Evolutionary conservation across 2,329 filamentous ascomycete genomes (phyloP), one percentile per base, ranked within the genome.

Genomic region (Neofusicoccum cordaticola): DNA sequence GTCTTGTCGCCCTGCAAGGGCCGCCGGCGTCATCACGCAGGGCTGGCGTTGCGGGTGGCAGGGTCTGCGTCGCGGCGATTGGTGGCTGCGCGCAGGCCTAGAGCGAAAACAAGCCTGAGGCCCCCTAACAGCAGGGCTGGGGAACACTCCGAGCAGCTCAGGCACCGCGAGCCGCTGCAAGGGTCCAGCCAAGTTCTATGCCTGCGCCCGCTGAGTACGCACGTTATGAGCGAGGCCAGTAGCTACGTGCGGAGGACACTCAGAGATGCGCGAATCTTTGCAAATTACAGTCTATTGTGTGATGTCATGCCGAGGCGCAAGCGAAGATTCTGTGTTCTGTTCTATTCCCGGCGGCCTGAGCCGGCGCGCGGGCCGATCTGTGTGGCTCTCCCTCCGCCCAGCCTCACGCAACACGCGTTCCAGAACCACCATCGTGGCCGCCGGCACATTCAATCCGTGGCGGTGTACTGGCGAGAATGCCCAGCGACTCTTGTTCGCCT

Each of bases 21-120:
- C 56, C 41, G 27, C 56, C 41, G 12, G 56, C 56, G 56, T 60
- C 56, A 60, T 60, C 41, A 15, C 27, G n/a, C 56, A 47, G 41
- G 51, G 56, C 56, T 45, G 53, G 53, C 53, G 53, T n/a, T 34
- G 53, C 53, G 53, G 39, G 53, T 44, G 53, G 56, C 56, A 60
- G 56, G 41, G 42, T 9, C 41, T 60, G 4, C 11, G 42, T 22
- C n/a, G 15, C 22, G 22, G 22, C 22, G 22, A 22, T 22, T 22
- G 22, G 22, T 22, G 22, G 22, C 22, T 22, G 22, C 22, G 22
- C 31, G 15, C 31, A 39, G 2, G 31, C 50, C 34, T 31, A 52
- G 34, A 15, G 7, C n/a, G 41, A 34, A 45, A 22, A n/a, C 41
- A 47, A 19, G 41, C 56, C 56, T 60, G 15, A 60, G 56, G 42